Evolutionary conservation across 441 rosid species (phyloP), one percentile per base, ranked within the genome.

Genomic region (Gossypium davidsonii): DNA sequence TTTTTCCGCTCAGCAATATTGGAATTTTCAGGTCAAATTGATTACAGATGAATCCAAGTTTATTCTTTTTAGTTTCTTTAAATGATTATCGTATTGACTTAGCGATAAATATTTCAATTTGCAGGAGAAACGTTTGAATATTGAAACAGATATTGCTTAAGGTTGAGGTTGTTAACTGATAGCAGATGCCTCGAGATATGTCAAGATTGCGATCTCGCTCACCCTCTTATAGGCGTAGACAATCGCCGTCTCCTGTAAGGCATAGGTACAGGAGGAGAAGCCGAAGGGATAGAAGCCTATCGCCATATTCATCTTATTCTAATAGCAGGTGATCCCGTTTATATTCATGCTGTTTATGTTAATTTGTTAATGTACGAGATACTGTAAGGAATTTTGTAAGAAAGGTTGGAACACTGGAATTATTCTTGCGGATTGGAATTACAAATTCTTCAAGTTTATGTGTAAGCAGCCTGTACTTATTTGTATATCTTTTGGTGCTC

Each of bases 261-360:
- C 78, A 81, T 76, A 87, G 90, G 84, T 83, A 87, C 84, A 86
- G 86, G 84, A 81, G 90, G 83, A 88, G 89, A 80, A 90, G 86
- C 73, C 84, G 97, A 77, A 86, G 91, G 81, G 98, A 92, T 61
- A 83, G 89, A 77, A 91, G 96, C 87, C 85, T 73, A 44, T 91
- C 97, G 75, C 98, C 97, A 15, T 86, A 90, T 82, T 81, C 93
- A 2, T 90, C 93, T 60, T 81, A 87, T 83, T 83, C 93, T 17
- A 60, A 82, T 79, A 92, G 90, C 96, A 94, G 99, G 99, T 94
- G 97, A 91, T 83, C 91, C 86, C 81, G 85, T 75, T 83, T 44
- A 67, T 82, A 65, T 70, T 83, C 61, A 81, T 74, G 60, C 73
- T 76, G 17, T 83, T 74, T 71, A 18, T 72, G 46, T 73, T 78